Percentiles rank a stretch among this genome's conserved stretches.
Conservation (phyloP, 495 filamentous ascomycete species). For the Penicillium atrosanguineum region DNA sequence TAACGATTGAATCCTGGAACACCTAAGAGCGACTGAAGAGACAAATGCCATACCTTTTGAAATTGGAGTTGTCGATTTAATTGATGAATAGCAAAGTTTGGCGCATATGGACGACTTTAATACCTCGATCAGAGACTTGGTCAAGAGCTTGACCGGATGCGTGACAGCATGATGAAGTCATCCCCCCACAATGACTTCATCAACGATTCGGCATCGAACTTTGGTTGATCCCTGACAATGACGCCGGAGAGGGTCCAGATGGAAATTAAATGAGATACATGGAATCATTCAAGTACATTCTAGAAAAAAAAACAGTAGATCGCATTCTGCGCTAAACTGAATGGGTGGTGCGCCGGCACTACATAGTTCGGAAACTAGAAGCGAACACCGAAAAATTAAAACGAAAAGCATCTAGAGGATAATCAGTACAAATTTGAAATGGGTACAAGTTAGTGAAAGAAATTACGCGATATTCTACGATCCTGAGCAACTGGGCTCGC, state of each 20-base stretch:
- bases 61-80: background rate
- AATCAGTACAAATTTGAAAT: background rate
- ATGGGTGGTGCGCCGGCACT: background rate
- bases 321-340: background rate
- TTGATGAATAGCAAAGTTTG: background rate
- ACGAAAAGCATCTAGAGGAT: background rate
- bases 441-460: background rate
- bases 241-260: background rate
- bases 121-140: background rate
- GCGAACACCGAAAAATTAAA: background rate
- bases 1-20: background rate
- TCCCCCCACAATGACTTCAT: conserved; percentile 36
- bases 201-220: conserved; percentile 6
- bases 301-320: conserved; percentile 2
- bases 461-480: background rate
- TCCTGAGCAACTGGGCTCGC: background rate
- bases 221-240: background rate
- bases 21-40: background rate
- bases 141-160: background rate
- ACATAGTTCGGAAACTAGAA: background rate
- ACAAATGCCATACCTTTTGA: background rate
- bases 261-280: background rate
- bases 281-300: background rate
- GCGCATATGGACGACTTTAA: background rate
- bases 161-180: conserved; percentile 45